phyloP scores from a whole-genome alignment of 2,329 filamentous ascomycete species.

The Boeremia lycopersici region DNA sequence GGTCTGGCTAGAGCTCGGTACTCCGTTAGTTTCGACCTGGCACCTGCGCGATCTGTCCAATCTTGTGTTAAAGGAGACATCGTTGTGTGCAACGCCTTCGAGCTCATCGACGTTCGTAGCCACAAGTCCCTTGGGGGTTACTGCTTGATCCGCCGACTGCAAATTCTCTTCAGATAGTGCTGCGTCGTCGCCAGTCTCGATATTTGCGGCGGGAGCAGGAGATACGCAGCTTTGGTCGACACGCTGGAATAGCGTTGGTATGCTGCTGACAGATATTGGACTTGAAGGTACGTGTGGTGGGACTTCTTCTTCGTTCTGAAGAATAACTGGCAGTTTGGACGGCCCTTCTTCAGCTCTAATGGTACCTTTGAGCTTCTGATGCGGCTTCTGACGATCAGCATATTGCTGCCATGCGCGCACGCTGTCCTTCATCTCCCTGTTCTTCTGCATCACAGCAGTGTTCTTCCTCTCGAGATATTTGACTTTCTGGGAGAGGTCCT shows the following conservation, averaged over 20 bases:
- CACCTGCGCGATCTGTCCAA: not conserved
- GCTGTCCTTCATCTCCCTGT: conserved; percentile 49
- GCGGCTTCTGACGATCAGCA: conserved; percentile 37
- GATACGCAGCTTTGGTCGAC: conserved; percentile 23
- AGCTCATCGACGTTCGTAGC: not conserved
- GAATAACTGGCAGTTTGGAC: conserved; percentile 3
- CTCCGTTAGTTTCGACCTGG: not conserved
- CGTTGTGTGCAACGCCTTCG: not conserved
- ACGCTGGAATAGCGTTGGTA: conserved; percentile 22
- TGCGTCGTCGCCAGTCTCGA: not conserved
- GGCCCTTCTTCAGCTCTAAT: conserved; percentile 15
- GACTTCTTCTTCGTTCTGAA: conserved; percentile 18
- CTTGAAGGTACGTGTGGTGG: conserved; percentile 30
- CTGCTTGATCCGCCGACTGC: not conserved
- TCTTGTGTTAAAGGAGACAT: not conserved
- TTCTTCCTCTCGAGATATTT: conserved; percentile 45
- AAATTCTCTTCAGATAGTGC: not conserved
- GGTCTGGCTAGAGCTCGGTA: conserved; percentile 52
- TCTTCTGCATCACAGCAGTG: conserved; percentile 41
- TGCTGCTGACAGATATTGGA: conserved; percentile 23
- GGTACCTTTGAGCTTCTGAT: conserved; percentile 28
- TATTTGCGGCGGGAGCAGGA: conserved; percentile 20
- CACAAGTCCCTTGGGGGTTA: conserved; percentile 7
- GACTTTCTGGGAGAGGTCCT: conserved; percentile 32
- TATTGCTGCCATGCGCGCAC: conserved; percentile 48